Evolutionary conservation across 345 rosid genomes (phyloP).

Genomic region (Schrenkiella parvula): DNA sequence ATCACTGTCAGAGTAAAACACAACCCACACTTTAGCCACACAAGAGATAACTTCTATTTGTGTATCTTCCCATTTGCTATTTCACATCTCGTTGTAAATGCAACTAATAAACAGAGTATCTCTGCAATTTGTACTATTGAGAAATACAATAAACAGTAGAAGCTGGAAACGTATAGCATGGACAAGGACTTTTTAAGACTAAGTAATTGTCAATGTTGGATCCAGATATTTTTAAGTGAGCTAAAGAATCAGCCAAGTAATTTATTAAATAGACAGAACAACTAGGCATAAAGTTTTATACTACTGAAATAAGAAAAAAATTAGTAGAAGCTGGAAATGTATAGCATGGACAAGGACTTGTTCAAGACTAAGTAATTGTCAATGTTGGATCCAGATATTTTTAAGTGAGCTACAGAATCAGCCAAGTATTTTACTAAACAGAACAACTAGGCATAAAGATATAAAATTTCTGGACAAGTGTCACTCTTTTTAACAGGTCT

Average conservation of each 20-base stretch:
- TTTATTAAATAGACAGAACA: background rate
- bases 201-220: background rate
- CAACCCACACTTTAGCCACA: background rate
- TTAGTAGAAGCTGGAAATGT: background rate
- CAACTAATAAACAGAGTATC: background rate
- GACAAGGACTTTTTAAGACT: background rate
- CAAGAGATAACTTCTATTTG: background rate
- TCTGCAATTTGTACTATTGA: background rate
- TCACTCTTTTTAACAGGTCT: slow-evolving; percentile 22
- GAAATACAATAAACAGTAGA: background rate
- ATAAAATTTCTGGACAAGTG: background rate
- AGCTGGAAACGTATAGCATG: background rate
- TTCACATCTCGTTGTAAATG: background rate
- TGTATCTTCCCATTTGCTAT: background rate
- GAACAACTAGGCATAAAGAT: background rate
- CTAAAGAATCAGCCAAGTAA: background rate
- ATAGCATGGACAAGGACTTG: slow-evolving; percentile 1
- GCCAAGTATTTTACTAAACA: background rate
- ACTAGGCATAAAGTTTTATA: background rate
- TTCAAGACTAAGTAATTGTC: background rate
- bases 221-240: slow-evolving; percentile 9
- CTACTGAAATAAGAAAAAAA: background rate
- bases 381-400: slow-evolving; percentile 4
- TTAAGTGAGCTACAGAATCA: slow-evolving; percentile 6
- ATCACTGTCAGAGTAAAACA: slow-evolving; percentile 45